A percentile compares a stretch with the other conserved stretches of the same genome.
Conservation (phyloP, 1,284 basidiomycete genomes). For the Trichosporon sp. region DNA sequence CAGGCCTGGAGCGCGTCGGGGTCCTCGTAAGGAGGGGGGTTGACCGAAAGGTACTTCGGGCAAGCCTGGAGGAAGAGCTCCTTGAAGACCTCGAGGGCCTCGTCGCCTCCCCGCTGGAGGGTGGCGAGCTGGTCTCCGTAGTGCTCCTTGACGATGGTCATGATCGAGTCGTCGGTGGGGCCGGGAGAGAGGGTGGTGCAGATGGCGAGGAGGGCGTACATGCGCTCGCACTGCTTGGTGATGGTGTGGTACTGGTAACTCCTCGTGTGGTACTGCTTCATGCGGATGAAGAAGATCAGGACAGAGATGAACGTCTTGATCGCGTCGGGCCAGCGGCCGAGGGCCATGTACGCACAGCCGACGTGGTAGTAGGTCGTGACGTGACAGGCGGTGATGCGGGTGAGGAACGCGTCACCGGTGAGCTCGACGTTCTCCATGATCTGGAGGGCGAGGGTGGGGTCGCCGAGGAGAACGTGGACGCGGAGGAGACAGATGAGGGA, state of each 20-base stretch:
- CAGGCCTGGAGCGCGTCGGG: constrained; percentile 59
- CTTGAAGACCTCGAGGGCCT: constrained; percentile 78
- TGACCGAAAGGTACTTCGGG: constrained; percentile 93
- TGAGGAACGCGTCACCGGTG: constrained; percentile 72
- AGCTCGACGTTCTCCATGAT: constrained; percentile 92
- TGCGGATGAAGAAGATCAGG: constrained; percentile 86
- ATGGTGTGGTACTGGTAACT: constrained; percentile 99
- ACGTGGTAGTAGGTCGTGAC: constrained; percentile 82
- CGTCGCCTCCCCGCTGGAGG: constrained; percentile 65
- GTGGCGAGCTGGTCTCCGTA: constrained; percentile 85
- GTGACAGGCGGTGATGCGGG: constrained; percentile 88
- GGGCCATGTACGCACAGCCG: constrained; percentile 93
- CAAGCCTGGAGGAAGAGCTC: constrained; percentile 93
- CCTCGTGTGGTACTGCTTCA: constrained; percentile 90
- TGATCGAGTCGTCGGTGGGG: constrained; percentile 88
- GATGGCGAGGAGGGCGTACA: constrained; percentile 93
- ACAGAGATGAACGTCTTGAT: constrained; percentile 89
- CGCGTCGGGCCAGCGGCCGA: constrained; percentile 89
- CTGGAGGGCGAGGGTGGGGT: constrained; percentile 85
- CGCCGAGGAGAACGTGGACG: constrained; percentile 91
- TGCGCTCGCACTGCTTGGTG: constrained; percentile 93
- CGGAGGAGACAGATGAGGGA: constrained; percentile 90
- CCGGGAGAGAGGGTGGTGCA: constrained; percentile 88
- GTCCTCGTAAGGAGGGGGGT: constrained; percentile 89
- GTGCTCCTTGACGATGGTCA: constrained; percentile 86